Base-by-base conservation (phyloP, 2,329 filamentous ascomycete genomes). In the Cordyceps cateniannulata region DNA sequence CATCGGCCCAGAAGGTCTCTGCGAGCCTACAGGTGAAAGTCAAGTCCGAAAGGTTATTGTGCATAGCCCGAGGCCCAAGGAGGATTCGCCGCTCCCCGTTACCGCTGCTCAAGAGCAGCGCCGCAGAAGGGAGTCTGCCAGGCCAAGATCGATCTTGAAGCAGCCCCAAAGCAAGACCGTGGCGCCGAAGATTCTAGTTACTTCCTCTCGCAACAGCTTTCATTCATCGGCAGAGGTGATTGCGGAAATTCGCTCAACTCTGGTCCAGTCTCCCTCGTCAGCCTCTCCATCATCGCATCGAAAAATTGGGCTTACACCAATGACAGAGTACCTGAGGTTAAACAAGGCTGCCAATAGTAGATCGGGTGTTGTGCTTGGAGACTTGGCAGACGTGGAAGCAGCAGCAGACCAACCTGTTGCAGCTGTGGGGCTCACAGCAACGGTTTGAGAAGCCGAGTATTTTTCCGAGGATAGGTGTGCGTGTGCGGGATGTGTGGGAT, bases 61-160 rank as follows among this genome's bases (percentile, higher is more conserved):
- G n/a, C 62, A 69, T 44, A 73, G 71, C 52, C 73, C 73, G 1
- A 63, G 63, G 29, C 52, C 61, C 7, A 61, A 66, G 29, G 51
- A 59, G 4, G 20, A 61, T n/a, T 66, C 66, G 9, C 67, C 68
- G 2, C 63, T 63, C 6, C 68, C 71, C 6, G 70, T 66, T n/a
- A 74, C 74, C 1, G 60, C 76, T 35, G 63, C 69, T 50, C 70
- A 77, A 51, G 75, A 77, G 62, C 71, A 75, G 62, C 63, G 65
- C 14, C 69, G 70, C 24, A 70, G 75, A 29, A 68, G 75, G 38
- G 70, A 69, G 53, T 65, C 66, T 3, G 62, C 47, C 5, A 63
- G 65, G 16, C 69, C 72, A 6, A 71, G 69, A 1, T 72, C 75
- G 1, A 77, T 77, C 27, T 54, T 77, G 32, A 75, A 74, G 48